Conservation (phyloP, 2,329 filamentous ascomycete species). For the Ophiocordyceps camponoti-floridani region DNA sequence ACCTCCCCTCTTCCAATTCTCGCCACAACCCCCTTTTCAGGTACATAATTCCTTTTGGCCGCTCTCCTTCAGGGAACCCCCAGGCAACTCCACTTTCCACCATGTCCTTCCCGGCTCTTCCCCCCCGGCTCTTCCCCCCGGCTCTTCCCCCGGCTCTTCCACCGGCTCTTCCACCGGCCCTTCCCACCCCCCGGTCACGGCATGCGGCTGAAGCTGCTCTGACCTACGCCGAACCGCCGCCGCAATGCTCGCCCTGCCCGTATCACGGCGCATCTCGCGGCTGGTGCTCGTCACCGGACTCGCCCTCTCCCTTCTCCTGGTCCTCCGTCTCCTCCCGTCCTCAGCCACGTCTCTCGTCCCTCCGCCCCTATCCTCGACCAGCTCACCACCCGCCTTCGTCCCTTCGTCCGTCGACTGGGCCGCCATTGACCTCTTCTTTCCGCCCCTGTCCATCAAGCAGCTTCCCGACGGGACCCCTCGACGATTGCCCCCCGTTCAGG, state of each 20-base stretch:
- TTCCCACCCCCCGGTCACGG: background rate
- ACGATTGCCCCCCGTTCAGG: constrained; percentile 13
- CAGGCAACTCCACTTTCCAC: background rate
- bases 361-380: background rate
- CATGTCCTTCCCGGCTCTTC: background rate
- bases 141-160: too few species aligned
- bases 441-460: constrained; percentile 13
- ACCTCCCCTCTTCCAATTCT: too few species aligned
- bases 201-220: background rate
- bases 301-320: constrained; percentile 6
- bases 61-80: background rate
- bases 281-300: constrained; percentile 7
- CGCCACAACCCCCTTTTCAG: background rate
- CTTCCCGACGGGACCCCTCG: constrained; percentile 10
- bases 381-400: constrained; percentile 5
- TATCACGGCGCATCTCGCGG: constrained; percentile 8
- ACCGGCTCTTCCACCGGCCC: too few species aligned
- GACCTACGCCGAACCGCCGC: background rate
- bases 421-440: constrained; percentile 8
- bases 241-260: constrained; percentile 5
- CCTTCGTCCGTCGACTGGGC: constrained; percentile 15
- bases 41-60: background rate
- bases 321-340: constrained; percentile 7
- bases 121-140: too few species aligned
- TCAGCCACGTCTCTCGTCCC: constrained; percentile 1